phyloP scores from a whole-genome alignment of 2,329 filamentous ascomycete genomes.

The Thermomyces lanuginosus region DNA sequence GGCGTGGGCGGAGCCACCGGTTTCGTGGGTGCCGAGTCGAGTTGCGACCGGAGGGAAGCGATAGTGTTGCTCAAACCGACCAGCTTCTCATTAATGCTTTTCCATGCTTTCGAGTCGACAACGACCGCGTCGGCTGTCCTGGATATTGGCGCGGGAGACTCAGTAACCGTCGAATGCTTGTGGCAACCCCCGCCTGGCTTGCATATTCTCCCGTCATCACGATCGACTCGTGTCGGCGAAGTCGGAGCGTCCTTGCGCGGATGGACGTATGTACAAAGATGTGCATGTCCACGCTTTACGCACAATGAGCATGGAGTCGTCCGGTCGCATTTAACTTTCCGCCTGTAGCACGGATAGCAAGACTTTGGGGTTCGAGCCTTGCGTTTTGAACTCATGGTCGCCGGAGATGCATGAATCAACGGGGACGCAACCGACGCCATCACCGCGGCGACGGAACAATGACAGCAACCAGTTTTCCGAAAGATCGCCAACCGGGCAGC shows the following conservation, averaged over 20 bases:
- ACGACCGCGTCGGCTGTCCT: too few species aligned
- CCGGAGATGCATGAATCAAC: constrained; percentile 10
- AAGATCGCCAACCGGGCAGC: too few species aligned
- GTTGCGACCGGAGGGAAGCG: constrained; percentile 20
- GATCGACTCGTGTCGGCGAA: too few species aligned
- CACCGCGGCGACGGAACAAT: neutral
- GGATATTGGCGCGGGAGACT: too few species aligned
- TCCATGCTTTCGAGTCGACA: constrained; percentile 28
- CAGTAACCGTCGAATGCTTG: too few species aligned
- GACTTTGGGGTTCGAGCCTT: constrained; percentile 31
- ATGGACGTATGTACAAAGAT: constrained; percentile 33
- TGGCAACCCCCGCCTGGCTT: too few species aligned
- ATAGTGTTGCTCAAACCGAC: constrained; percentile 28
- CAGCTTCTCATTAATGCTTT: constrained; percentile 24
- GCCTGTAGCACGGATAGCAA: constrained; percentile 30
- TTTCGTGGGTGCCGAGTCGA: constrained; percentile 14
- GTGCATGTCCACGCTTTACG: constrained; percentile 33
- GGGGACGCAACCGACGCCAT: too few species aligned
- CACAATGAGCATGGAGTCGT: constrained; percentile 33
- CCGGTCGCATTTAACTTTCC: constrained; percentile 34
- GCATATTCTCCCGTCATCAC: too few species aligned
- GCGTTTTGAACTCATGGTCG: constrained; percentile 21
- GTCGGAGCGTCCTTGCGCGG: too few species aligned
- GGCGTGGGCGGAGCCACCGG: constrained; percentile 8
- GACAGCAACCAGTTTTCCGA: too few species aligned